Evolutionary conservation across 208 protist species (phyloP).

Genomic region (Acanthamoeba culbertsoni): DNA sequence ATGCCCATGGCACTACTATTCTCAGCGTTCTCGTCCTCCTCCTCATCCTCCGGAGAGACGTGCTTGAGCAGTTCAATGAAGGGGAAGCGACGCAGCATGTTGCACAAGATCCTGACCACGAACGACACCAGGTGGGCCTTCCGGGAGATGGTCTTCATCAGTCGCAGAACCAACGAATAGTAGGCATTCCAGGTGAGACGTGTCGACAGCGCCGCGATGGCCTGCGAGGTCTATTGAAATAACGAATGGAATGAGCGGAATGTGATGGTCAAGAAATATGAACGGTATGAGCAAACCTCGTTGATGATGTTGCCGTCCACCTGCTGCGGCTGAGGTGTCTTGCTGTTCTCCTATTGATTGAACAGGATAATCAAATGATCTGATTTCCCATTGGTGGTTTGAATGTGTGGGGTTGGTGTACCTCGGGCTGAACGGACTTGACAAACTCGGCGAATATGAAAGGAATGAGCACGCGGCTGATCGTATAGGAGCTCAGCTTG

Average conservation of each 20-base stretch:
- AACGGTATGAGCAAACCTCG: not conserved
- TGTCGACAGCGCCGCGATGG: not conserved
- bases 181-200: constrained; percentile 25
- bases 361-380: not conserved
- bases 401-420: not conserved
- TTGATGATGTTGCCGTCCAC: constrained; percentile 52
- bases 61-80: not conserved
- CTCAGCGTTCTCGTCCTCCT: not conserved
- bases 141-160: not conserved
- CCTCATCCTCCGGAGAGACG: not conserved
- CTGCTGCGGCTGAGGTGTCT: not conserved
- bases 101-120: constrained; percentile 30
- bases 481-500: not conserved
- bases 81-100: constrained; percentile 22
- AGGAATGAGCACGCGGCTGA: constrained; percentile 8
- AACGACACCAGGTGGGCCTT: not conserved
- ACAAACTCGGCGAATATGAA: constrained; percentile 26
- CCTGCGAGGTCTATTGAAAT: not conserved
- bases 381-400: too few species aligned
- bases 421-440: not conserved
- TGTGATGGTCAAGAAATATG: not conserved
- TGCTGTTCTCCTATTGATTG: not conserved
- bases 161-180: not conserved
- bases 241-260: too few species aligned
- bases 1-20: not conserved